Base-by-base conservation (phyloP, 2,329 filamentous ascomycete species). In the Myotisia sp. region DNA sequence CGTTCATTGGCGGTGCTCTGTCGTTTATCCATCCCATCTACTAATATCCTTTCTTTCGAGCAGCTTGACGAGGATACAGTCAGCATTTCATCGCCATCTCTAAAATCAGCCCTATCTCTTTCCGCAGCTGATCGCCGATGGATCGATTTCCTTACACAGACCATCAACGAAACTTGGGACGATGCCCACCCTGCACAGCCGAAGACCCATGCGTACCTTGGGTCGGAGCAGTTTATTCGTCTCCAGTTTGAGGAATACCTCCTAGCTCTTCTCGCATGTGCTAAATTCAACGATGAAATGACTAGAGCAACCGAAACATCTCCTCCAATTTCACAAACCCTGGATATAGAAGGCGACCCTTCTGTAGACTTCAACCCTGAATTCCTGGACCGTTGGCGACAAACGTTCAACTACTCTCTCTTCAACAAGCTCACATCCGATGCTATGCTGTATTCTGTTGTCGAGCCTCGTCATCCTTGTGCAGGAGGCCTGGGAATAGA, bases 221-320 rank as follows among this genome's bases (percentile, higher is more conserved):
- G 90, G 19, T 94, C 85, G 42, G 90, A 98, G 59, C 90, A 95
- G 53, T 94, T 94, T 50, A 98, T 98, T 47, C 75, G 90, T 19
- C 73, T 94, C 26, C 87, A 95, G 50, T 98, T 98, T 42, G 90
- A 98, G 58, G 86, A 94, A 50, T 98, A 98, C 52, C 70, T 98
- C 4, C 70, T 95, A 16, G 83, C 85, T 0, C 69, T 98, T 42
- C 73, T 95, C 27, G 82, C 86, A 0, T 76, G 82, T 0, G 79
- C 86, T 45, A 94, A 94, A 54, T 95, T 92, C 53, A 85, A 85
- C 55, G 76, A 74, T 48, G 78, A 79, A 49, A 63, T 76, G 17
- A 54, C 58, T 27, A 58, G 60, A 37, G 46, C 48, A 6, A 28
- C n/a, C 5, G 18, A 20, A 4, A 7, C 19, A 6, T 46, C 47